Percentiles rank a stretch among this genome's conserved stretches.
Conservation (phyloP, 768 basidiomycete species). For the Cubamyces sp. region DNA sequence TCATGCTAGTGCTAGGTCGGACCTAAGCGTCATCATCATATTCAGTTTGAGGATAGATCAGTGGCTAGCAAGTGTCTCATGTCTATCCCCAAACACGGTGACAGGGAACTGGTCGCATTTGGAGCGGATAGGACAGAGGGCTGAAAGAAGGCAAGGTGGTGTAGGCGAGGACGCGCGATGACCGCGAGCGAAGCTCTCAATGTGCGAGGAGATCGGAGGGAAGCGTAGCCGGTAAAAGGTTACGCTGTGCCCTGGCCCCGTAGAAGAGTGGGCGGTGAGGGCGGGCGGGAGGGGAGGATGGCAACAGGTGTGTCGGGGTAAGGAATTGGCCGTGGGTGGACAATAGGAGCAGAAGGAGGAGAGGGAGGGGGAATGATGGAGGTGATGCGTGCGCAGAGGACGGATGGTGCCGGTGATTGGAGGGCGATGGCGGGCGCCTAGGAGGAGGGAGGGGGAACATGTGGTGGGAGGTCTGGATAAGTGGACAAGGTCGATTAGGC, state of each 20-base stretch:
- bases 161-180: conserved; percentile 4
- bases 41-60: neutral
- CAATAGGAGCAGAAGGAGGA: neutral
- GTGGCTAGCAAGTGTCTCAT: neutral
- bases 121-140: neutral
- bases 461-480: too few species aligned
- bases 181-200: conserved; percentile 13
- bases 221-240: conserved; percentile 3
- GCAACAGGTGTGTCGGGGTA: neutral
- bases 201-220: conserved; percentile 12
- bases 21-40: too few species aligned
- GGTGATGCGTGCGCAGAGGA: neutral
- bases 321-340: neutral
- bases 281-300: neutral
- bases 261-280: neutral
- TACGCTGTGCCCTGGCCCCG: neutral
- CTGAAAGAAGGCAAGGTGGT: neutral
- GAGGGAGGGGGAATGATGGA: neutral
- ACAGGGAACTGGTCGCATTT: too few species aligned
- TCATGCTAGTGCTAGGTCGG: too few species aligned
- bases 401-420: neutral
- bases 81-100: neutral
- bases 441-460: neutral
- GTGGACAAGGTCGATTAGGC: too few species aligned
- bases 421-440: neutral